Percentiles rank a stretch among this genome's conserved stretches.
These are phyloP conservation scores for Rutstroemia sp. DNA, from an alignment of 2,329 filamentous ascomycete species.

Conservation along the genomic window DNA sequence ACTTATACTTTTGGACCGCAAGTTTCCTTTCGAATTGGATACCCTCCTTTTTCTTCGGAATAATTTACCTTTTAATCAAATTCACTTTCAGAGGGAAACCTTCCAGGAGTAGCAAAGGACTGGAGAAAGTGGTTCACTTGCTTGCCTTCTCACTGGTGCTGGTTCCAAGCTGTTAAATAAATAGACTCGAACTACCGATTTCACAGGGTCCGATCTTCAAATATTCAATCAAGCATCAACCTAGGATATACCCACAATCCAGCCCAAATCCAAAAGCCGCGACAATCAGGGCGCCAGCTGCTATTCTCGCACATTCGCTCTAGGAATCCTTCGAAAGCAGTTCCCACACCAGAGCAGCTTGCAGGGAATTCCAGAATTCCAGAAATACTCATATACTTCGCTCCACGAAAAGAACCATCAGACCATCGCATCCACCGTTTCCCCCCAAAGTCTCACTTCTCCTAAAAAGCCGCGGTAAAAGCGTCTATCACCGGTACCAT, in stretches of 20 bases:
- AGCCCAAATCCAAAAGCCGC: background rate
- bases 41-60: background rate
- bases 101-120: background rate
- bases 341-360: background rate
- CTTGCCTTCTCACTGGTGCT: background rate
- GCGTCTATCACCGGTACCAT: background rate
- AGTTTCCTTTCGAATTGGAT: too few relatives aligned
- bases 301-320: background rate
- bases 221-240: conserved; percentile 5
- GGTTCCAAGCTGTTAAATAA: background rate
- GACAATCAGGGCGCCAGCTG: background rate
- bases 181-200: background rate
- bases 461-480: conserved; percentile 7
- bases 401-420: background rate
- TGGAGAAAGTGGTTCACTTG: conserved; percentile 4
- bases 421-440: background rate
- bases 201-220: conserved; percentile 7
- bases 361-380: background rate
- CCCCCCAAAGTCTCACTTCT: background rate
- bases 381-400: background rate
- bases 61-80: background rate
- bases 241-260: background rate
- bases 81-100: too few relatives aligned
- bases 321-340: background rate
- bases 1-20: too few relatives aligned